These are phyloP conservation scores for Penicillium malachiteum DNA, from an alignment of 495 filamentous ascomycete species.

Conservation along the genomic window DNA sequence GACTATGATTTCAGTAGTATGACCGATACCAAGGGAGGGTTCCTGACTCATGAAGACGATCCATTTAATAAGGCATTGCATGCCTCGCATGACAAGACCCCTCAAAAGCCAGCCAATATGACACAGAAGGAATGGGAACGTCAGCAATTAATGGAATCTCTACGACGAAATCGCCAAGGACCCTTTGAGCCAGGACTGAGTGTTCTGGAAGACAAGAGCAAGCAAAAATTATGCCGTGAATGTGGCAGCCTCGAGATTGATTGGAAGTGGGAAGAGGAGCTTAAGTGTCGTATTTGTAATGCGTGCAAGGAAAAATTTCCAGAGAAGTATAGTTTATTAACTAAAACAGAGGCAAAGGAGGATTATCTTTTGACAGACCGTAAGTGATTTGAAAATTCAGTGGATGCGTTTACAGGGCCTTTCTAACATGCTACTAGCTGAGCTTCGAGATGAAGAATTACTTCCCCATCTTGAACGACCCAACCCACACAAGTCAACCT, in stretches of 20 bases:
- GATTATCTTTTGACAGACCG: conserved; percentile 95
- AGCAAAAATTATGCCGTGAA: conserved; percentile 75
- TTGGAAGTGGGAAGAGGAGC: conserved; percentile 86
- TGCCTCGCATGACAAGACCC: conserved; percentile 44
- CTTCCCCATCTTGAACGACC: conserved; percentile 84
- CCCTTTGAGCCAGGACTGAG: conserved; percentile 85
- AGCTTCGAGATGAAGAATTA: conserved; percentile 79
- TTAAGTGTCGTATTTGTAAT: conserved; percentile 68
- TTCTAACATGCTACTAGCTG: conserved; percentile 49
- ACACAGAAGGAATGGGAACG: conserved; percentile 90
- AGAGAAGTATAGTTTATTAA: conserved; percentile 89
- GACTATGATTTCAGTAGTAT: conserved; percentile 98
- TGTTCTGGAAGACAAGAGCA: conserved; percentile 58
- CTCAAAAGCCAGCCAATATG: conserved; percentile 83
- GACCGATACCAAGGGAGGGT: conserved; percentile 96
- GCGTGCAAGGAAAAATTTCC: conserved; percentile 82
- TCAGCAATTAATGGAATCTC: conserved; percentile 63
- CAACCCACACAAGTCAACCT: conserved; percentile 92
- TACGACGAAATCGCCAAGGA: conserved; percentile 72
- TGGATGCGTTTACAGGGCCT: neutral
- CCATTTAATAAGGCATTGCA: conserved; percentile 80
- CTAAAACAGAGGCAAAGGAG: conserved; percentile 93
- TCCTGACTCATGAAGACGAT: conserved; percentile 83
- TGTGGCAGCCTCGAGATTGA: conserved; percentile 85
- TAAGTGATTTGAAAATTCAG: conserved; percentile 38